These are phyloP conservation scores for Candida sonorensis DNA, from an alignment of 805 yeast species.

Conservation along the genomic window DNA sequence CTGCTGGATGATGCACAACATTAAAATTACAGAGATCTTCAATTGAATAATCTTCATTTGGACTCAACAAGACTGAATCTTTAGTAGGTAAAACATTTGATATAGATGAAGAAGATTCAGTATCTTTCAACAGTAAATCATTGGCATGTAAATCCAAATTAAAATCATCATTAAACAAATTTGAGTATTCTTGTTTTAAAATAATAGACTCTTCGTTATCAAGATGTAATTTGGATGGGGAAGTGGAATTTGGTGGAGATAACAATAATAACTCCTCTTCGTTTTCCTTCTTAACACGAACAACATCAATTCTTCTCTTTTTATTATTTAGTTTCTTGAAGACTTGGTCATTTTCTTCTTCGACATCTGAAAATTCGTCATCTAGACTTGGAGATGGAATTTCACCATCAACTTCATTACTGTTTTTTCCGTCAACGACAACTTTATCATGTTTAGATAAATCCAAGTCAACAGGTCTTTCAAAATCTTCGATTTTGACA, in stretches of 20 bases:
- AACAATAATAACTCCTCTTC: too few relatives aligned
- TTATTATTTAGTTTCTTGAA: slow-evolving; percentile 3
- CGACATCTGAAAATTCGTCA: slow-evolving; percentile 17
- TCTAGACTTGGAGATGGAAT: slow-evolving; percentile 19
- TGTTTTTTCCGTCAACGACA: slow-evolving; percentile 1
- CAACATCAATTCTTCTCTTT: slow-evolving; percentile 15
- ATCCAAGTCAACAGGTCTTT: slow-evolving; percentile 24
- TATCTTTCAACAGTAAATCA: too few relatives aligned
- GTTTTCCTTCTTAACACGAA: too few relatives aligned
- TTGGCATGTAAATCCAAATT: too few relatives aligned
- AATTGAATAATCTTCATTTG: too few relatives aligned
- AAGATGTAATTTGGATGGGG: slow-evolving; percentile 24
- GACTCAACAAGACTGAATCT: too few relatives aligned
- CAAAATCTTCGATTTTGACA: slow-evolving; percentile 11
- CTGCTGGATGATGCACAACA: slow-evolving; percentile 37
- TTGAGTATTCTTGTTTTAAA: slow-evolving; percentile 21
- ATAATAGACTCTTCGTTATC: slow-evolving; percentile 20
- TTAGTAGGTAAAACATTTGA: slow-evolving; percentile 5
- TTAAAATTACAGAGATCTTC: slow-evolving; percentile 29
- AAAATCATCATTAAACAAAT: slow-evolving; percentile 21
- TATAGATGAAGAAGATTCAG: slow-evolving; percentile 10
- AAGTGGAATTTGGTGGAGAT: slow-evolving; percentile 27
- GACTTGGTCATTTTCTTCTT: slow-evolving; percentile 14
- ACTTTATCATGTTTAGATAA: too few relatives aligned
- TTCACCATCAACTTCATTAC: slow-evolving; percentile 3